Evolutionary conservation across 768 basidiomycete genomes (phyloP), one percentile per base, ranked within the genome.

Genomic region (Hemileccinum impolitum): DNA sequence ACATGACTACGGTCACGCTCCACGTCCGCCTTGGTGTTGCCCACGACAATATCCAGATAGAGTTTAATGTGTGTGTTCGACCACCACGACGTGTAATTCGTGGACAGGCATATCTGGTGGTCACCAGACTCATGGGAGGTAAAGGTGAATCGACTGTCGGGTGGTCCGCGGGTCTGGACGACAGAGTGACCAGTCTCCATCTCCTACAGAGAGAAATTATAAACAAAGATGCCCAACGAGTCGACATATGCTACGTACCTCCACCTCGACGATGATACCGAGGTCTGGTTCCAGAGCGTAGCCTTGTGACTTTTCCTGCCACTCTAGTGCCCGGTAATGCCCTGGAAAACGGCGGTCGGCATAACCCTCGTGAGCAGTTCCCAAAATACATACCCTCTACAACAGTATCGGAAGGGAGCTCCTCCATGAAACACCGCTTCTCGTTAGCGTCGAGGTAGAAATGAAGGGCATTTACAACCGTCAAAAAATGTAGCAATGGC

Each of bases 51-150:
- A 63, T 98, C 96, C 58, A 99, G 82, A 72, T 97, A 88, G 51
- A 99, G 81, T 39, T 91, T 90, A 53, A 99, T 90, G 67, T 97
- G 94, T 2, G 90, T 82, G 61, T 74, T 79, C 48, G 80, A 77
- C 69, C 90, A 89, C 92, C 90, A 95, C 14, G 89, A 82, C 3
- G 91, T 85, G 70, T 92, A 87, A 68, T 95, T 95, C 17, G 91
- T 89, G 6, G 90, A 90, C 43, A 98, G 80, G 66, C 96, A 99
- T 63, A 99, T 96, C 45, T 90, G 85, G 72, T 99, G 96, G 74
- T 98, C 96, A 41, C 94, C 94, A 25, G 94, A 79, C 52, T 94
- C 92, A 65, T 96, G 93, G 5, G 95, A 96, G 23, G 96, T 97
- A 64, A 99, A 99, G 0, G 96, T 98, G 73, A 98, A 98, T 50